These are phyloP conservation scores for Xylaria acuta DNA, from an alignment of 495 filamentous ascomycete genomes.

Conservation along the genomic window DNA sequence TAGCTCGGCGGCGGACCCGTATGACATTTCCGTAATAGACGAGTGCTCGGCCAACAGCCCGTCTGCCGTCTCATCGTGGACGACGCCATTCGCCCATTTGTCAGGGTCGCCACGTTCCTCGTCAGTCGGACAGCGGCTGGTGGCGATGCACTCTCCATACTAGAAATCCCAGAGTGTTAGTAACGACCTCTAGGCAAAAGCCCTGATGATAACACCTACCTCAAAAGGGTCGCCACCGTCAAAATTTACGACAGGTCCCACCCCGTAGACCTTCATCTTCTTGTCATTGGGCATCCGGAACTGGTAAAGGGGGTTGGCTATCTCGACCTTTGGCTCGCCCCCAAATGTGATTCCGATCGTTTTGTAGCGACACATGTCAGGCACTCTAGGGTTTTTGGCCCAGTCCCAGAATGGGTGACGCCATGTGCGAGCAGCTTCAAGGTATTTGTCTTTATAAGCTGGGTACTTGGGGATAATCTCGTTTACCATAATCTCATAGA, in stretches of 20 bases:
- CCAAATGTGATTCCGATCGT: slow-evolving; percentile 45
- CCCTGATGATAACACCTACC: not conserved
- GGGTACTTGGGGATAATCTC: slow-evolving; percentile 39
- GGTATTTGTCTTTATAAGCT: slow-evolving; percentile 37
- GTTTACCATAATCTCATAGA: slow-evolving; percentile 34
- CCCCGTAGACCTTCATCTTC: slow-evolving; percentile 14
- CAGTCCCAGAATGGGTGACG: slow-evolving; percentile 66
- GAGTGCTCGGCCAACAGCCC: not conserved
- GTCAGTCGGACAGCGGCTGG: slow-evolving; percentile 14
- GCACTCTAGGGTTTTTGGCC: slow-evolving; percentile 50
- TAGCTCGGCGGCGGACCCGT: slow-evolving; percentile 9
- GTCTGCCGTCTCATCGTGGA: slow-evolving; percentile 12
- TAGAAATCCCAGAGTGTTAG: not conserved
- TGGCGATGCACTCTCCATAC: slow-evolving; percentile 21
- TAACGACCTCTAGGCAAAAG: not conserved
- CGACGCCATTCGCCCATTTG: slow-evolving; percentile 6
- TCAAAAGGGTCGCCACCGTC: slow-evolving; percentile 6
- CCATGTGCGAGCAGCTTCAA: slow-evolving; percentile 54
- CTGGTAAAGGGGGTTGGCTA: slow-evolving; percentile 48
- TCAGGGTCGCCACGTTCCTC: slow-evolving; percentile 7
- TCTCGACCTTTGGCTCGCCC: slow-evolving; percentile 34
- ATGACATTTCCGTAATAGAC: slow-evolving; percentile 3
- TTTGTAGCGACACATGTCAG: slow-evolving; percentile 36
- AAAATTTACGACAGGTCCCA: slow-evolving; percentile 6
- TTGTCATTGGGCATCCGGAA: slow-evolving; percentile 33